Evolutionary conservation across 148 eudicot genomes (phyloP), one percentile per base, ranked within the genome.

Genomic region (Rhododendron simsii): DNA sequence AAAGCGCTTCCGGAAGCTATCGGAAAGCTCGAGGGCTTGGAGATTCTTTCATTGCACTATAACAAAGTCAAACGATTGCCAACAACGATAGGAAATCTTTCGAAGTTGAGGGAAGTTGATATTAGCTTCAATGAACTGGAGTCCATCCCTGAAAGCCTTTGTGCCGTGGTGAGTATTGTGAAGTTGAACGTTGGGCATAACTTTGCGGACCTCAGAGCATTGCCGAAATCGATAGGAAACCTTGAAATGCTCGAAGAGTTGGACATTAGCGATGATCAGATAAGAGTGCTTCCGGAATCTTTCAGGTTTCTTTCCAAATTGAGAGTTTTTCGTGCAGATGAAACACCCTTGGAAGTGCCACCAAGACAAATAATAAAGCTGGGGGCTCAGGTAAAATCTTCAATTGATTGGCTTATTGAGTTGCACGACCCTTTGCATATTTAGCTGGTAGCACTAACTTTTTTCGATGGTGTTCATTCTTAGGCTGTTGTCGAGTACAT

Each of bases 81-180:
- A 16, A 87, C 92, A 28, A 91, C 96, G 21, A 91, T 95, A 88
- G 93, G 92, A 23, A 83, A 85, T 86, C 93, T 95, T 18, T 77
- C 37, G 37, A 84, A 83, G 75, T 83, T 95, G 55, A 91, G 76
- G 87, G 95, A 95, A 83, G 83, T 95, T 20, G 91, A 92, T 85
- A 87, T 88, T 79, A 92, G 98, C 86, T 95, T 95, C 87, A 95
- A 95, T 78, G 94, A 94, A 85, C 89, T 95, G 1, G 93, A 93
- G 86, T 84, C 89, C 53, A 84, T 95, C 81, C 95, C 96, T 0
- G 98, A 93, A 88, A 85, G 91, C 78, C 89, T 95, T 77, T 94
- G 95, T 86, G 88, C 87, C 57, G 90, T 90, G 13, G 77, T 33
- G n/a, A 91, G 86, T 83, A 84, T 95, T 65, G 88, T 89, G 47